Evolutionary conservation across 306 rosid species (phyloP).

Genomic region (Canavalia gladiata): DNA sequence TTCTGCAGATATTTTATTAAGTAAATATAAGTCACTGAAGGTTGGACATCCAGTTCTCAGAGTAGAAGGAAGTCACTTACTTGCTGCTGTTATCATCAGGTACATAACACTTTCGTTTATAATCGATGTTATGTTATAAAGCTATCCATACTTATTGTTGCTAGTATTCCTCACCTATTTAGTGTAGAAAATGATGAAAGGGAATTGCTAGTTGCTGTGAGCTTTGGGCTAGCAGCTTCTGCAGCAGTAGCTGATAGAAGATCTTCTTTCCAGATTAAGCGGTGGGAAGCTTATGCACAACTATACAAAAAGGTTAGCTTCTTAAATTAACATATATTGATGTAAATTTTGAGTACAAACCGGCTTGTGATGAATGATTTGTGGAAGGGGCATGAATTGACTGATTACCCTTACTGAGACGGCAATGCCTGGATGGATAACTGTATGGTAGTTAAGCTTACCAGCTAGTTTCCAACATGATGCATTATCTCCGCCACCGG

Average conservation of each 20-base stretch:
- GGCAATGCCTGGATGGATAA: constrained; percentile 31
- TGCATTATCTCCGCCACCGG: neutral
- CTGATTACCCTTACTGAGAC: constrained; percentile 37
- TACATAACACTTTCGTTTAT: constrained; percentile 43
- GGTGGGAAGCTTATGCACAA: constrained; percentile 94
- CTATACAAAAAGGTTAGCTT: constrained; percentile 80
- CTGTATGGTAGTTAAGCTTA: constrained; percentile 35
- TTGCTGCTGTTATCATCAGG: constrained; percentile 91
- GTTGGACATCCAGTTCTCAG: constrained; percentile 95
- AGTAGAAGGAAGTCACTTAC: constrained; percentile 95
- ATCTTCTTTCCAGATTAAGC: constrained; percentile 75
- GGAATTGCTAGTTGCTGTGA: constrained; percentile 91
- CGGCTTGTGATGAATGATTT: constrained; percentile 25
- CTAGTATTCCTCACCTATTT: constrained; percentile 49
- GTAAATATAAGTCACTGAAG: constrained; percentile 74
- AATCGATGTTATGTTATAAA: constrained; percentile 21
- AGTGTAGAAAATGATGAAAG: constrained; percentile 86
- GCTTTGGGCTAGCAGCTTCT: constrained; percentile 86
- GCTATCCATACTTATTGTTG: constrained; percentile 16
- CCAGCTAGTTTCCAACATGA: constrained; percentile 23
- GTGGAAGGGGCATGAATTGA: neutral
- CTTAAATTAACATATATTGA: constrained; percentile 39
- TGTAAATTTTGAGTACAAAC: constrained; percentile 5
- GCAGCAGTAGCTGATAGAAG: constrained; percentile 93
- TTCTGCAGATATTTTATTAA: constrained; percentile 61